Evolutionary conservation across 2,329 filamentous ascomycete genomes (phyloP), one percentile per base, ranked within the genome.

Genomic region (Sarocladium strictum): DNA sequence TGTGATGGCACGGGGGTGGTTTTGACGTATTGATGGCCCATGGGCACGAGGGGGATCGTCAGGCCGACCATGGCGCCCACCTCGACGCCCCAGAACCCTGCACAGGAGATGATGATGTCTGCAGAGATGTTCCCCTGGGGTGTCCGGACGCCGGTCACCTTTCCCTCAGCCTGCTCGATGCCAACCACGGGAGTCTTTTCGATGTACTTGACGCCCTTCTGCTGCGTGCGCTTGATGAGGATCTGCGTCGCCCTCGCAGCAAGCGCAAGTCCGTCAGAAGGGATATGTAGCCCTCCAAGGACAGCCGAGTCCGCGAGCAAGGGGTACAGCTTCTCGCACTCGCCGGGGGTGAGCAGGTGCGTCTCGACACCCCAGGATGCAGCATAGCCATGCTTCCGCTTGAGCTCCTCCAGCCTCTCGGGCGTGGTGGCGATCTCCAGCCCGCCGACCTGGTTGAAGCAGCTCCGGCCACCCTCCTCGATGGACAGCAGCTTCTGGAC

Each of bases 81-180:
- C 62, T 86, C 82, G 7, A 85, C 83, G 11, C 83, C 83, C 83
- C 83, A 86, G 64, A 86, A 83, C 0, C 83, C 83, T 6, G 81
- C 83, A 57, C 83, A 86, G 1, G 81, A 85, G 35, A 86, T 66
- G 52, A 85, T 72, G 23, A 85, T 78, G 54, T 86, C 83, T 0
- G 82, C 82, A 0, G 77, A 69, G 19, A 85, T 71, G 0, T 62
- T 74, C 21, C 76, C 76, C 3, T 65, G 66, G 1, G 71, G 67
- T 0, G 80, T 84, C 1, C 58, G 67, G 0, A 85, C 82, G 2
- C 82, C 81, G 0, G 80, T 84, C 12, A 84, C 80, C 2, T 66
- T 72, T 17, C 75, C 73, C 6, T 73, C 63, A 0, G 64, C 61
- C 57, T 73, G 71, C 54, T 80, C 73, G 53, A 86, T 81, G 1